Evolutionary conservation across 805 yeast genomes (phyloP).

Genomic region (Wickerhamomyces bovis): DNA sequence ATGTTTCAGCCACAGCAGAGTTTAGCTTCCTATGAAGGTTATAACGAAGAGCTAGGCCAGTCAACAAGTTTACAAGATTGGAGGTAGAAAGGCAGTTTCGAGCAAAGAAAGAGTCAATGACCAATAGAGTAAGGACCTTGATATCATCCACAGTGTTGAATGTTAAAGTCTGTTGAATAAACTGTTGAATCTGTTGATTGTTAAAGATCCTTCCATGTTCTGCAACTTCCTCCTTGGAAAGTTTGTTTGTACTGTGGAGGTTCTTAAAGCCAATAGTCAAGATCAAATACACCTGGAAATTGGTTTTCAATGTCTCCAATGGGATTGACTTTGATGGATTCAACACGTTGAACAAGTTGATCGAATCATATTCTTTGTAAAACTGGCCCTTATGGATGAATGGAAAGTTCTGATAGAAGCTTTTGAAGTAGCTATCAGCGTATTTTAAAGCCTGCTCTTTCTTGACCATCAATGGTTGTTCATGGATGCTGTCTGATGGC

Average conservation of each 20-base stretch:
- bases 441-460: constrained; percentile 15
- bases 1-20: constrained; percentile 16
- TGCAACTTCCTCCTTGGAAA: constrained; percentile 10
- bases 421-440: constrained; percentile 12
- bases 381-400: constrained; percentile 15
- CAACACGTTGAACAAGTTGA: constrained; percentile 13
- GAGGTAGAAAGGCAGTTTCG: constrained; percentile 49
- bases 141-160: constrained; percentile 38
- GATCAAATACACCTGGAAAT: constrained; percentile 15
- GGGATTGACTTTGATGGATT: constrained; percentile 10
- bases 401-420: constrained; percentile 12
- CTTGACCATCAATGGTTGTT: constrained; percentile 12
- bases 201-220: constrained; percentile 8
- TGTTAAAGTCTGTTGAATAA: constrained; percentile 21
- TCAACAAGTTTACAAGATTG: constrained; percentile 44
- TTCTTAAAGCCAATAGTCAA: constrained; percentile 18
- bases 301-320: constrained; percentile 5
- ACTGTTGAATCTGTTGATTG: constrained; percentile 3
- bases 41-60: constrained; percentile 38
- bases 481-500: background rate
- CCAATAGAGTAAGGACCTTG: constrained; percentile 38
- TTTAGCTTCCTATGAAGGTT: constrained; percentile 37
- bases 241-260: constrained; percentile 6
- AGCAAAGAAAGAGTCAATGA: constrained; percentile 48
- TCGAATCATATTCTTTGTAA: constrained; percentile 7